Evolutionary conservation across 305 asterid genomes (phyloP).

Genomic region (Ajuga reptans): DNA sequence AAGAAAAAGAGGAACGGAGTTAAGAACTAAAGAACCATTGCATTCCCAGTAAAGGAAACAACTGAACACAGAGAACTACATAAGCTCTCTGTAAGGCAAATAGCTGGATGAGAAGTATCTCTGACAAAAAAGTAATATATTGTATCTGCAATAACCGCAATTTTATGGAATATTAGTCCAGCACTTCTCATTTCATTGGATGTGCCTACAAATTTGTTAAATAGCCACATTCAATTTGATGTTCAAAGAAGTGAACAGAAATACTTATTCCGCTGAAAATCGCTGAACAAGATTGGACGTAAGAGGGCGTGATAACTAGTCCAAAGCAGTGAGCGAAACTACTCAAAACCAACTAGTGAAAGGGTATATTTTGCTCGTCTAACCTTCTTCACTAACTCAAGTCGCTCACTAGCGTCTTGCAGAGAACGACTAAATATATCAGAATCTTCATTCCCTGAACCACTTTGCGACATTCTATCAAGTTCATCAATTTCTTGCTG

Average conservation of each 20-base stretch:
- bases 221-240: no score
- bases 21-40: no score
- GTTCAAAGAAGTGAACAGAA: neutral
- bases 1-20: no score
- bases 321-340: neutral
- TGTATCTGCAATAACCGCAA: neutral
- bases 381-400: conserved; percentile 54
- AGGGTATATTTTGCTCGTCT: conserved; percentile 9
- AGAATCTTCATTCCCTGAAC: conserved; percentile 24
- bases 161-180: neutral
- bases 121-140: neutral
- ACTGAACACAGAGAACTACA: neutral
- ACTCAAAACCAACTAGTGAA: neutral
- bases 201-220: neutral
- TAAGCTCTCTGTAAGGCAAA: neutral
- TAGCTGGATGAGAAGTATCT: neutral
- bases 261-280: neutral
- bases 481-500: conserved; percentile 50
- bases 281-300: neutral
- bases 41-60: no score
- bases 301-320: neutral
- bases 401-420: conserved; percentile 33
- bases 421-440: conserved; percentile 29
- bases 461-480: conserved; percentile 35
- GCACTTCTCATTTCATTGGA: neutral